Conservation (phyloP, 148 eudicot genomes). For the Spergularia bocconei region DNA sequence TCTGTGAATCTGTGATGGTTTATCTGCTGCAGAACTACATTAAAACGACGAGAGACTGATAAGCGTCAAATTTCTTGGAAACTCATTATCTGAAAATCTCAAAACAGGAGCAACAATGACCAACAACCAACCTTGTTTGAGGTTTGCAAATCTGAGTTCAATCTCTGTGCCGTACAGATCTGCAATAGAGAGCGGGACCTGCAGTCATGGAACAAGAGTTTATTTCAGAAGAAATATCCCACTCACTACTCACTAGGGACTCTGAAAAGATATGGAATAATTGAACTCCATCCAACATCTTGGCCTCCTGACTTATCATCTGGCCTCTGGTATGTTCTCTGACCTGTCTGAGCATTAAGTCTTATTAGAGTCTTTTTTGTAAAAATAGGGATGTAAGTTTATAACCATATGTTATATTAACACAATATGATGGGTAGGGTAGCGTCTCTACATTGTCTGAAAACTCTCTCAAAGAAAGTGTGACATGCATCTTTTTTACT, state of each 20-base stretch:
- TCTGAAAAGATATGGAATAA: conserved; percentile 71
- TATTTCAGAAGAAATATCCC: conserved; percentile 66
- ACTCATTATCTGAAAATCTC: conserved; percentile 78
- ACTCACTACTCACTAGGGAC: conserved; percentile 52
- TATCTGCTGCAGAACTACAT: neutral
- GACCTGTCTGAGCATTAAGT: conserved; percentile 86
- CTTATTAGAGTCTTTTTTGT: conserved; percentile 27
- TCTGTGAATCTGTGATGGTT: neutral
- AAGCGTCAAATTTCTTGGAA: neutral
- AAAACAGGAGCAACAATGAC: conserved; percentile 91
- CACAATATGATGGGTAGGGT: no score
- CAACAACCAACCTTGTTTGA: conserved; percentile 66
- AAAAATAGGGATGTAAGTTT: neutral
- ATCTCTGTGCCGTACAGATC: conserved; percentile 95
- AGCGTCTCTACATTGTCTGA: no score
- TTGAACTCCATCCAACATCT: conserved; percentile 99
- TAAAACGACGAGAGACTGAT: neutral
- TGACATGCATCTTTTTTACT: no score
- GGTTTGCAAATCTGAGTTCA: conserved; percentile 77
- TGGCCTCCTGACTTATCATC: conserved; percentile 97
- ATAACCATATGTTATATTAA: no score
- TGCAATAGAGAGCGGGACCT: conserved; percentile 96
- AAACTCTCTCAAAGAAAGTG: no score
- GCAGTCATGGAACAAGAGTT: conserved; percentile 13
- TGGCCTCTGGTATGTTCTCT: conserved; percentile 94